phyloP scores from a whole-genome alignment of 2,329 filamentous ascomycete genomes.

The Botrytis pseudocinerea region DNA sequence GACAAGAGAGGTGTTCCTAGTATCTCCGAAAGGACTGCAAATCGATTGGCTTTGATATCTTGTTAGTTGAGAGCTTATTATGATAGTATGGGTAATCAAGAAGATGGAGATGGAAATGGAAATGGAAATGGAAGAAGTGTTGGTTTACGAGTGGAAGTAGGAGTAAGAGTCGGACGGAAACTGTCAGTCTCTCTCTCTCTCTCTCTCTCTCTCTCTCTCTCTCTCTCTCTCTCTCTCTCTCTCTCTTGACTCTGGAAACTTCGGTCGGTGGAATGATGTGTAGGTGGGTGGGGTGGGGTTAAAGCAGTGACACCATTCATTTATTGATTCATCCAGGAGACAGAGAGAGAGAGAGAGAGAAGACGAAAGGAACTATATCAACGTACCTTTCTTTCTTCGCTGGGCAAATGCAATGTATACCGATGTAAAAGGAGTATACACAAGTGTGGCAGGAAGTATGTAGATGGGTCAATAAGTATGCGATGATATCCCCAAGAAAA shows the following conservation, averaged over 20 bases:
- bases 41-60: background rate
- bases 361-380: background rate
- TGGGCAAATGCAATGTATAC: background rate
- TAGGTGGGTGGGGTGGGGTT: background rate
- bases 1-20: background rate
- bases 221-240: background rate
- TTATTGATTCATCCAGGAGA: background rate
- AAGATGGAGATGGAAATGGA: background rate
- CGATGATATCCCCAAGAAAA: background rate
- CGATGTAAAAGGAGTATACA: background rate
- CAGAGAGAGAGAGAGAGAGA: background rate
- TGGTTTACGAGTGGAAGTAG: background rate
- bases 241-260: background rate
- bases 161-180: no score
- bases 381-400: background rate
- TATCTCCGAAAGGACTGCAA: background rate
- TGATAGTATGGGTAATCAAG: background rate
- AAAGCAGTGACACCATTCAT: background rate
- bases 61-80: background rate
- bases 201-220: background rate
- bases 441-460: background rate
- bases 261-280: background rate
- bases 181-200: background rate
- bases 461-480: background rate
- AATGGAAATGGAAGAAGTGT: background rate